These are phyloP conservation scores for Amauroascus verrucosus DNA, from an alignment of 2,329 filamentous ascomycete genomes.

Conservation along the genomic window DNA sequence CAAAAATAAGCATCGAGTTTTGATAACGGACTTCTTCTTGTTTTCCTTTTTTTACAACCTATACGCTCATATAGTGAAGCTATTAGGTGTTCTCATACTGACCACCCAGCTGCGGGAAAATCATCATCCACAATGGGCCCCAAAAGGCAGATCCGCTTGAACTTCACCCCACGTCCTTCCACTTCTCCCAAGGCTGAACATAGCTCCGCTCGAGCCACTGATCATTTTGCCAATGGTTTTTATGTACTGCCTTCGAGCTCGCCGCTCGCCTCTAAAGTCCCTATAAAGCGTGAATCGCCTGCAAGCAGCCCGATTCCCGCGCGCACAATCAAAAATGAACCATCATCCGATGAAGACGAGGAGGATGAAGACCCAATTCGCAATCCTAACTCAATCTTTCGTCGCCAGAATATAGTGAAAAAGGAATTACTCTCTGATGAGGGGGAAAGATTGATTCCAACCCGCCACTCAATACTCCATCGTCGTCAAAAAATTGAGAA, in stretches of 20 bases:
- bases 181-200: constrained; percentile 19
- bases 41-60: no score
- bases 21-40: no score
- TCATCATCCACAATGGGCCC: constrained; percentile 6
- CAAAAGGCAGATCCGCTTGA: constrained; percentile 32
- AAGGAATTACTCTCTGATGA: not conserved
- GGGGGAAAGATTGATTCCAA: constrained; percentile 2
- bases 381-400: not conserved
- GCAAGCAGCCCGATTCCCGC: not conserved
- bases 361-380: constrained; percentile 5
- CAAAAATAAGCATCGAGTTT: no score
- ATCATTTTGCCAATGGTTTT: constrained; percentile 8
- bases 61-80: no score
- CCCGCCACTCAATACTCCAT: constrained; percentile 7
- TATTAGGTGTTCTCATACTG: no score
- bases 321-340: not conserved
- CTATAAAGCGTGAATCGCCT: not conserved
- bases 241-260: constrained; percentile 2
- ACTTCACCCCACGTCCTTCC: constrained; percentile 30
- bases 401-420: not conserved
- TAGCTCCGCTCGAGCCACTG: constrained; percentile 12
- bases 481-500: constrained; percentile 23
- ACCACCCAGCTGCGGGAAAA: no score
- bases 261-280: not conserved
- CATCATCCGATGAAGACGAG: constrained; percentile 9